phyloP scores from a whole-genome alignment of 1,284 basidiomycete genomes.

The Chalciporus piperatoides region DNA sequence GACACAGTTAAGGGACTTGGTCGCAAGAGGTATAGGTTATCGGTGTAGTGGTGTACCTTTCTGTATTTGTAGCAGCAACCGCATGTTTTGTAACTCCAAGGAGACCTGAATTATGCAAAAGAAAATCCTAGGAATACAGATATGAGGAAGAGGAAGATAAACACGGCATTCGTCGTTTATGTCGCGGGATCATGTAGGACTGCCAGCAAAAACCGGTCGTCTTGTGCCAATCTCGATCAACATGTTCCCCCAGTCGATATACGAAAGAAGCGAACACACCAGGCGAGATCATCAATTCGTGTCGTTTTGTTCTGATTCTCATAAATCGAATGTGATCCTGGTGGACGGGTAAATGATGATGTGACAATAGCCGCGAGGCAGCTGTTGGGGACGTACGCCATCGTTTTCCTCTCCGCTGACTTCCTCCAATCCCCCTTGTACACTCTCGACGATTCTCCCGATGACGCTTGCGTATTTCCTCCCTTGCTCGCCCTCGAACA shows the following conservation, averaged over 20 bases:
- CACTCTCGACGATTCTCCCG: constrained; percentile 74
- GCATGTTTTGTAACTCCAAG: background rate
- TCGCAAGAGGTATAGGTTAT: background rate
- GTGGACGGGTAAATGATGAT: background rate
- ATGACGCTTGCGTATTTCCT: constrained; percentile 75
- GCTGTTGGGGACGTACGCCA: constrained; percentile 40
- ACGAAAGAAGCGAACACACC: constrained; percentile 50
- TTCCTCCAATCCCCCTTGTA: constrained; percentile 70
- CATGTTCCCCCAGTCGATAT: background rate
- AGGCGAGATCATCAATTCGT: constrained; percentile 93
- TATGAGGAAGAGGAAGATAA: background rate
- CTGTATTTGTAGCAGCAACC: constrained; percentile 1
- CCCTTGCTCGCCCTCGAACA: constrained; percentile 87
- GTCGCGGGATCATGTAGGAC: constrained; percentile 75
- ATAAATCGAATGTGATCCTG: constrained; percentile 88
- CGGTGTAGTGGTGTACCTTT: background rate
- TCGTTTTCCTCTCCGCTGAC: constrained; percentile 57
- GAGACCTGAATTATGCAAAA: constrained; percentile 10
- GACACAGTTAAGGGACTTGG: constrained; percentile 8
- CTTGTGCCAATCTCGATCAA: constrained; percentile 44
- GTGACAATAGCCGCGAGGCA: background rate
- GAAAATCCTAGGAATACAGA: constrained; percentile 18
- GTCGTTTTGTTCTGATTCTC: constrained; percentile 85
- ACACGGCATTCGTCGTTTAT: constrained; percentile 9
- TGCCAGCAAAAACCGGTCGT: constrained; percentile 78